Evolutionary conservation across 352 stramenopile species (phyloP).

Genomic region (Globisporangium mamillatum): DNA sequence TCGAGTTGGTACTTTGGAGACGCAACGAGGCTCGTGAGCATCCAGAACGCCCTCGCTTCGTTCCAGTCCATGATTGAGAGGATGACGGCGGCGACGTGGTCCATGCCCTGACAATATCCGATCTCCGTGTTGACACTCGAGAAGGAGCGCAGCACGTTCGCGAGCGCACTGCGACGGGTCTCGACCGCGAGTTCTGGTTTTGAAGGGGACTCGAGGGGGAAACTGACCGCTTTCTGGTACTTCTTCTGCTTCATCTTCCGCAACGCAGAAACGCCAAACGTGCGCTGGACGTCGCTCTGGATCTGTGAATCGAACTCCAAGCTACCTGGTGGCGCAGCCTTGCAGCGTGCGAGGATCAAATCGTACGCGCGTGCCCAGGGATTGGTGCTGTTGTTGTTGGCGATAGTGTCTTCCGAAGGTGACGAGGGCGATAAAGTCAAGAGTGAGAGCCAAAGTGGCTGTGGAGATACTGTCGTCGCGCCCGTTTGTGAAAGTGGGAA

Average conservation of each 20-base stretch:
- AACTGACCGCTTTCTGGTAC: slow-evolving; percentile 16
- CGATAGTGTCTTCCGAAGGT: slow-evolving; percentile 11
- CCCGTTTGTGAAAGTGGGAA: neutral
- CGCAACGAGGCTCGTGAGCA: slow-evolving; percentile 53
- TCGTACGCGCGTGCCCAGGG: slow-evolving; percentile 41
- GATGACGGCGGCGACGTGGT: slow-evolving; percentile 59
- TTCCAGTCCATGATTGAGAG: slow-evolving; percentile 67
- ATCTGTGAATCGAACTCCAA: slow-evolving; percentile 68
- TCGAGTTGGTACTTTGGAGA: slow-evolving; percentile 61
- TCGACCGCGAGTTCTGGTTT: slow-evolving; percentile 24
- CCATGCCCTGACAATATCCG: slow-evolving; percentile 78
- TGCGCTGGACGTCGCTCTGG: slow-evolving; percentile 56
- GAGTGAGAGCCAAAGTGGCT: slow-evolving; percentile 17
- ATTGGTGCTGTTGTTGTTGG: neutral
- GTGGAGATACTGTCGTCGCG: too few relatives aligned
- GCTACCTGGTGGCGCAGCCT: slow-evolving; percentile 18
- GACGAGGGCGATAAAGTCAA: neutral
- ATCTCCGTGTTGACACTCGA: slow-evolving; percentile 66
- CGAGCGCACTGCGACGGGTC: slow-evolving; percentile 34
- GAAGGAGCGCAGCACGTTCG: slow-evolving; percentile 61
- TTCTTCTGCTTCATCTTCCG: slow-evolving; percentile 29
- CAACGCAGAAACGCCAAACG: slow-evolving; percentile 60
- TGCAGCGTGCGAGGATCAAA: slow-evolving; percentile 46
- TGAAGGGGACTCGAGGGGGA: neutral
- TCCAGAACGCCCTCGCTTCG: slow-evolving; percentile 65